These are phyloP conservation scores for Boletus reticuloceps DNA, from an alignment of 768 basidiomycete species.

Conservation along the genomic window DNA sequence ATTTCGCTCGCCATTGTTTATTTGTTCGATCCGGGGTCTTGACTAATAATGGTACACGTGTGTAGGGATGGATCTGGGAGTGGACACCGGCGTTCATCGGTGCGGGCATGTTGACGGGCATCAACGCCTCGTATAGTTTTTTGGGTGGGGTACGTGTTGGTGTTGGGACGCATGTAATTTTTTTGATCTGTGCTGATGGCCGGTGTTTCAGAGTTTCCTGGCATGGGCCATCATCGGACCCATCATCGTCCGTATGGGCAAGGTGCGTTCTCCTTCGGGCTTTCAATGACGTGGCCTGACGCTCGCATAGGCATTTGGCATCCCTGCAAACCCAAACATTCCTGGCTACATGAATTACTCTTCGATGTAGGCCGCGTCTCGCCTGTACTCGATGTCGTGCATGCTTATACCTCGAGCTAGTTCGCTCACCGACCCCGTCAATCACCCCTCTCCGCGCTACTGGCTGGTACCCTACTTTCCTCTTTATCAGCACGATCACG, in stretches of 20 bases:
- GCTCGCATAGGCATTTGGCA: conserved; percentile 16
- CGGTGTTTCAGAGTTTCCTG: conserved; percentile 43
- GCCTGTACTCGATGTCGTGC: neutral
- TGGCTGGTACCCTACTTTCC: conserved; percentile 39
- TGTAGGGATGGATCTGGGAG: conserved; percentile 29
- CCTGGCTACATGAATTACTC: conserved; percentile 27
- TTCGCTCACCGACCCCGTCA: conserved; percentile 46
- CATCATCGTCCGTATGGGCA: conserved; percentile 48
- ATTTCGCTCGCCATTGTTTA: neutral
- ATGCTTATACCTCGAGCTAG: conserved; percentile 3
- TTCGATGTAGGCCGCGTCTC: conserved; percentile 10
- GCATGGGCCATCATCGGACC: conserved; percentile 66
- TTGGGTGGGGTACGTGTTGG: conserved; percentile 38
- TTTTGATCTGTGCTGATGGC: neutral
- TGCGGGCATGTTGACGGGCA: conserved; percentile 55
- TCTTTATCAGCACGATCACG: neutral
- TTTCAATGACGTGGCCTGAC: neutral
- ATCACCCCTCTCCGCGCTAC: conserved; percentile 51
- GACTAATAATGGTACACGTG: neutral
- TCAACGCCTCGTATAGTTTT: conserved; percentile 59
- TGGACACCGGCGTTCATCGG: conserved; percentile 57
- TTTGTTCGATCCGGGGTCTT: neutral
- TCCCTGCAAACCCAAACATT: conserved; percentile 4
- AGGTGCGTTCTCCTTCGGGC: neutral
- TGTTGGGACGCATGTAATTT: neutral